A percentile compares a stretch with the other conserved stretches of the same genome.
Conservation (phyloP, 495 filamentous ascomycete genomes). For the Neurospora sublineolata region DNA sequence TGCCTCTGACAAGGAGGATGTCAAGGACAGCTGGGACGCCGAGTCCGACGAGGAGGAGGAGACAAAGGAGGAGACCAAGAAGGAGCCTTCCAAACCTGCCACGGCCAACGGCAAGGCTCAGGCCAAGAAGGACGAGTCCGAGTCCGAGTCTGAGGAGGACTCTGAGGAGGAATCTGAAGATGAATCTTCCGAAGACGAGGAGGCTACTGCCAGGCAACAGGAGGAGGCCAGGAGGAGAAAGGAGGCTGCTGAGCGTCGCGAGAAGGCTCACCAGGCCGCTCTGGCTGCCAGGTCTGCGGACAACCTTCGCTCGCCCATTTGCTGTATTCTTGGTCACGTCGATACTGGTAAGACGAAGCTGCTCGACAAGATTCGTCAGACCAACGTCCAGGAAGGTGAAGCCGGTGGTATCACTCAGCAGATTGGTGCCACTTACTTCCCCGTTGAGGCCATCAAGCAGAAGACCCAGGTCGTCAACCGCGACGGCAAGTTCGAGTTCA, state of each 20-base stretch:
- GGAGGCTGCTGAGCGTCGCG: conserved; percentile 79
- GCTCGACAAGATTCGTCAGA: conserved; percentile 96
- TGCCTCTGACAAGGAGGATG: conserved; percentile 56
- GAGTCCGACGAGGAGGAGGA: conserved; percentile 64
- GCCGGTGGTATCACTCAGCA: conserved; percentile 99
- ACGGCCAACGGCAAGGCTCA: conserved; percentile 17
- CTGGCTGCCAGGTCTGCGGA: conserved; percentile 86
- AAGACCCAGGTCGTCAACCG: conserved; percentile 91
- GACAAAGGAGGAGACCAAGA: conserved; percentile 16
- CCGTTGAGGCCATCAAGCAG: conserved; percentile 77
- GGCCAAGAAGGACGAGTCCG: conserved; percentile 8
- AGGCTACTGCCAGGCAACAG: conserved; percentile 50
- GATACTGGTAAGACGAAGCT: conserved; percentile 99
- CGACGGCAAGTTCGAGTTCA: conserved; percentile 87
- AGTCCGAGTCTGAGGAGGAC: conserved; percentile 19
- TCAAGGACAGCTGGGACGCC: conserved; percentile 95
- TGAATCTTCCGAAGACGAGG: conserved; percentile 57
- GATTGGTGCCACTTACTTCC: conserved; percentile 99
- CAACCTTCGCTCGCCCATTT: conserved; percentile 93
- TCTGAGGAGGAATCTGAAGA: conserved; percentile 32
- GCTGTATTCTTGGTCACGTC: conserved; percentile 99
- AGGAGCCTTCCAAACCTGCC: conserved; percentile 24
- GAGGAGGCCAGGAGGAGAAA: conserved; percentile 68
- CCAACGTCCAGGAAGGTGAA: conserved; percentile 98
- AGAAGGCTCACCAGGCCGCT: conserved; percentile 82